These are phyloP conservation scores for Syncephalis plumigaleata DNA, from an alignment of 371 early-diverging fungal genomes.

Conservation along the genomic window DNA sequence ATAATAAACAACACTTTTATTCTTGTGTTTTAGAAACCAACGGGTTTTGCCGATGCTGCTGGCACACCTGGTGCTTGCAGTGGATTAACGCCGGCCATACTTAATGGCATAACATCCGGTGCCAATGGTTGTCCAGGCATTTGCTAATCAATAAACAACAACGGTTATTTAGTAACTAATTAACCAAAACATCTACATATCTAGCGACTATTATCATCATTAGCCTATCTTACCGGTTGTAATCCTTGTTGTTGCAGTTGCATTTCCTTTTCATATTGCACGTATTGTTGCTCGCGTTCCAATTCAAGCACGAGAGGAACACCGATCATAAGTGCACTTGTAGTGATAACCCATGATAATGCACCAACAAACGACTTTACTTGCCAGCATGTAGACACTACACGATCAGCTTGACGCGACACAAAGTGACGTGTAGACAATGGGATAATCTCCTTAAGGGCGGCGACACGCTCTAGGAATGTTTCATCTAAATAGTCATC, in stretches of 20 bases:
- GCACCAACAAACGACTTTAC: conserved; percentile 45
- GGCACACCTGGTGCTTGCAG: too few species aligned
- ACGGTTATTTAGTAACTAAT: too few species aligned
- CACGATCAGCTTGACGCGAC: conserved; percentile 22
- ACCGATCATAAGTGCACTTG: conserved; percentile 53
- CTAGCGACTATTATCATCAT: background rate
- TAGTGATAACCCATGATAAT: conserved; percentile 66
- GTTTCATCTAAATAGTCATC: conserved; percentile 19
- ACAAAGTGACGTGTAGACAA: conserved; percentile 39
- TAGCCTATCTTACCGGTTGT: background rate
- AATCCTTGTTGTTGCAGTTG: conserved; percentile 34
- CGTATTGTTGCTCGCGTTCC: conserved; percentile 56
- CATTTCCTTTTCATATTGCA: conserved; percentile 51
- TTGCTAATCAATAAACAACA: too few species aligned
- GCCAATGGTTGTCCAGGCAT: too few species aligned
- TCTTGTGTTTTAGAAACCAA: too few species aligned
- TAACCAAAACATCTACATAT: too few species aligned
- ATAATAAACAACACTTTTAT: too few species aligned
- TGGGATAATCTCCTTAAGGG: conserved; percentile 61
- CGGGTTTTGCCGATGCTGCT: too few species aligned
- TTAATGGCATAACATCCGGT: too few species aligned
- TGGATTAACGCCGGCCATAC: too few species aligned
- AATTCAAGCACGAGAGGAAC: conserved; percentile 55
- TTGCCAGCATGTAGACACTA: conserved; percentile 32
- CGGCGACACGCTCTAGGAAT: conserved; percentile 42